phyloP scores from a whole-genome alignment of 78 protist species.

The Speleostelium caveatum region DNA sequence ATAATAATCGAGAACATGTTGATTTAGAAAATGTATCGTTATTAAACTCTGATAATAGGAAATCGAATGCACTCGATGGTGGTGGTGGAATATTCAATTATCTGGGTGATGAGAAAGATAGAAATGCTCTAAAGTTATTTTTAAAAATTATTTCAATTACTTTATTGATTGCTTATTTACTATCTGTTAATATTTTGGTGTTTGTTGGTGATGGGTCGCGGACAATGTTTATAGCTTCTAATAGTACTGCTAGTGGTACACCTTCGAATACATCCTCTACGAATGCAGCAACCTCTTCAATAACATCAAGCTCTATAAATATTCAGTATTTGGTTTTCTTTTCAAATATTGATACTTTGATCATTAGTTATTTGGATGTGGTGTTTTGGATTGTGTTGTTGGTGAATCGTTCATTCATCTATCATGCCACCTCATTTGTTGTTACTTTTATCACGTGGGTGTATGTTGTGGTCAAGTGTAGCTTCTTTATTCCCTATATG shows the following conservation, averaged over 20 bases:
- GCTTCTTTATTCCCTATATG: slow-evolving; percentile 18
- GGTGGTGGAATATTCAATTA: neutral
- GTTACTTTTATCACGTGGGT: neutral
- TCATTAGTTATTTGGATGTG: slow-evolving; percentile 1
- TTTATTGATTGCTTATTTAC: slow-evolving; percentile 30
- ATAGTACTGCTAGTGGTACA: neutral
- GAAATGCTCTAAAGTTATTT: neutral
- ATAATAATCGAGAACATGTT: too few species aligned
- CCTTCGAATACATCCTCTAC: neutral
- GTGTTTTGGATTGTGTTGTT: slow-evolving; percentile 38
- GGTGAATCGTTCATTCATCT: neutral
- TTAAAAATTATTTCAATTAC: neutral
- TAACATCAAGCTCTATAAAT: slow-evolving; percentile 9
- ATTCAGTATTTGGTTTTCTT: slow-evolving; percentile 51
- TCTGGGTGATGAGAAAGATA: neutral
- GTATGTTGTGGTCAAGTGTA: slow-evolving; percentile 9
- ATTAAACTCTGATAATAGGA: too few species aligned
- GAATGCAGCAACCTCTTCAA: neutral
- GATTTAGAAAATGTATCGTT: too few species aligned
- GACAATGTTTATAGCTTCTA: neutral
- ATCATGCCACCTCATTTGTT: neutral
- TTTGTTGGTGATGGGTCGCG: slow-evolving; percentile 13
- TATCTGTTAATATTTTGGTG: slow-evolving; percentile 6
- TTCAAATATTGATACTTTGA: slow-evolving; percentile 43
- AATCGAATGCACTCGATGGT: neutral